A percentile compares a stretch with the other conserved stretches of the same genome.
Evolutionary conservation across 2,329 filamentous ascomycete genomes (phyloP).

Genomic region (Colletotrichum sidae): DNA sequence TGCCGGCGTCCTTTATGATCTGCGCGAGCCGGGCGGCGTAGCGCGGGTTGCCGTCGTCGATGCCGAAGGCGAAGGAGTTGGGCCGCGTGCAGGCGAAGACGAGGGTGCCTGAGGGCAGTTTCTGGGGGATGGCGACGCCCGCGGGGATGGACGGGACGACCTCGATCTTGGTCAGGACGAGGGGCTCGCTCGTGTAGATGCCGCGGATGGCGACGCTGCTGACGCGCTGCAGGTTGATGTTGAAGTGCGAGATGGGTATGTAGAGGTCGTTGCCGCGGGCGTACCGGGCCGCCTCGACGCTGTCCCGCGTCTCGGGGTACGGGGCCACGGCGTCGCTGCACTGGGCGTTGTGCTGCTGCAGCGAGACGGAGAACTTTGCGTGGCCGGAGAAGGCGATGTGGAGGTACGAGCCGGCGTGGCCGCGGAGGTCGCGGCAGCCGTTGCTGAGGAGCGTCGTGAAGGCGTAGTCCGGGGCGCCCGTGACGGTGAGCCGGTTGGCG

Average conservation of each 20-base stretch:
- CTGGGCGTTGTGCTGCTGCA: conserved; percentile 74
- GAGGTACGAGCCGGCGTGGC: conserved; percentile 69
- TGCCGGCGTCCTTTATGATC: conserved; percentile 69
- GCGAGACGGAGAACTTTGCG: conserved; percentile 71
- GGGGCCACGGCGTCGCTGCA: conserved; percentile 68
- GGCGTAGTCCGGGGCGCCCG: conserved; percentile 60
- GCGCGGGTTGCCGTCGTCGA: conserved; percentile 74
- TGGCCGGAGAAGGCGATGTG: conserved; percentile 74
- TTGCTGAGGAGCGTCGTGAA: conserved; percentile 68
- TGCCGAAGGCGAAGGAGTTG: conserved; percentile 78
- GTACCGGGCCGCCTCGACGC: conserved; percentile 73
- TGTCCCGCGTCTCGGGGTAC: conserved; percentile 76
- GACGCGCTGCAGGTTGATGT: conserved; percentile 66
- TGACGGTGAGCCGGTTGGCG: conserved; percentile 60
- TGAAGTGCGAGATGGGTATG: conserved; percentile 75
- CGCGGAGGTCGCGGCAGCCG: conserved; percentile 60
- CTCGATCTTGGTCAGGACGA: conserved; percentile 68
- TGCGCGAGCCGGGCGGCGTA: conserved; percentile 58
- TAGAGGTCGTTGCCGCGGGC: conserved; percentile 67
- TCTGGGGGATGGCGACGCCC: conserved; percentile 64
- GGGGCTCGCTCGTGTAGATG: conserved; percentile 67
- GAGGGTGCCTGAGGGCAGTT: conserved; percentile 70
- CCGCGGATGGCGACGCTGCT: conserved; percentile 73
- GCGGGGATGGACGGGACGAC: conserved; percentile 67
- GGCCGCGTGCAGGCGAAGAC: conserved; percentile 74